Base-by-base conservation (phyloP, 2,329 filamentous ascomycete species). In the Sarocladiaceae sp. region DNA sequence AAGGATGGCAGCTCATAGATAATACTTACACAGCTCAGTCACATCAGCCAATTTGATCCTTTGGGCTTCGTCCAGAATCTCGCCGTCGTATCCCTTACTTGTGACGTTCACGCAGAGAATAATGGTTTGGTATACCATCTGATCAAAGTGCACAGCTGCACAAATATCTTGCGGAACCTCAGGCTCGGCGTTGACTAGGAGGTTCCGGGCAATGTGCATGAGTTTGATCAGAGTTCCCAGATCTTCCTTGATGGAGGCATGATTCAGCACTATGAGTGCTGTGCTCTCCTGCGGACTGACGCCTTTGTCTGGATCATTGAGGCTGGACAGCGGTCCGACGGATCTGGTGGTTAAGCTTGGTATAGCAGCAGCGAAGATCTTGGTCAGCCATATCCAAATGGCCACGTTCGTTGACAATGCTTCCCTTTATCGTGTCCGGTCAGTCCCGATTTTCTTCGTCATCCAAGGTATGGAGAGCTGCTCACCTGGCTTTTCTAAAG, bases 81-180 rank as follows among this genome's bases (percentile, higher is more conserved):
- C 79, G 6, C 78, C 76, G 49, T 83, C 79, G 49, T 81, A 83
- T 4, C 78, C 79, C 56, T 83, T 83, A 55, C 78, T 82, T 0
- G 79, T 80, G 19, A 83, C 77, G 55, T 82, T 82, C 16, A 82
- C 75, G 52, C 80, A 83, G 7, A 83, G 67, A 24, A 80, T 76
- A 48, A 83, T 79, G 2, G 80, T 73, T 56, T 81, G 78, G 49
- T 81, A 80, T 2, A 83, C 76, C 64, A 80, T 79, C 53, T 81
- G 76, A 52, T 83, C 78, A 50, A 83, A 82, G 44, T 76, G 72
- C 13, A 82, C 76, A 6, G 78, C 76, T 9, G 78, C 76, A 46
- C 79, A 83, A 6, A 83, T 70, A 51, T 83, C 79, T 56, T 83
- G 80, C 2, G 80, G 78, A 3, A 82, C 75, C 54, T 81, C 76